Conservation (phyloP, 1,284 basidiomycete species). For the Xerocomus minutiporus region DNA sequence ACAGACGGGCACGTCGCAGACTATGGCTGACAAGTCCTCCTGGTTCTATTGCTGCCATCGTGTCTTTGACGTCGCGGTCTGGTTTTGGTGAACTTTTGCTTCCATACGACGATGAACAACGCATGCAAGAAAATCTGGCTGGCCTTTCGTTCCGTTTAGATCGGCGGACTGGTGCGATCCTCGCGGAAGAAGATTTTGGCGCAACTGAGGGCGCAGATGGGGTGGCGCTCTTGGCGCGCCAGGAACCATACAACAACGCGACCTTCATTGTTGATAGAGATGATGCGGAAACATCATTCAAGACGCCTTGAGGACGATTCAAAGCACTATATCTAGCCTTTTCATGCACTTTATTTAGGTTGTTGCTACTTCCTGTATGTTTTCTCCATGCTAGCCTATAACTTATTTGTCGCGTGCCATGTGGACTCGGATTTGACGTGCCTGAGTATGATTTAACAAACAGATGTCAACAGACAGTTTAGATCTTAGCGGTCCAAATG, state of each 20-base stretch:
- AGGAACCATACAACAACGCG: slow-evolving; percentile 4
- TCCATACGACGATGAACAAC: slow-evolving; percentile 50
- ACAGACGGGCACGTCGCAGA: slow-evolving; percentile 43
- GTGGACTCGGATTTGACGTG: background rate
- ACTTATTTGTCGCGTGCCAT: background rate
- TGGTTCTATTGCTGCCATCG: slow-evolving; percentile 54
- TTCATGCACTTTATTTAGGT: background rate
- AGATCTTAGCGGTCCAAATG: slow-evolving; percentile 7
- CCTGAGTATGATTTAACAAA: slow-evolving; percentile 14
- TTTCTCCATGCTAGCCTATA: background rate
- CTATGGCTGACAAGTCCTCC: slow-evolving; percentile 54
- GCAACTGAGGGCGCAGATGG: slow-evolving; percentile 10
- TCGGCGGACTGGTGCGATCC: slow-evolving; percentile 54
- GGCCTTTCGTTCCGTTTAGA: slow-evolving; percentile 57
- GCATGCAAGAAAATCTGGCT: slow-evolving; percentile 45
- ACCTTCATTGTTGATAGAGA: slow-evolving; percentile 8
- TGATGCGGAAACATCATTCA: background rate
- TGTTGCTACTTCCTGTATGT: background rate
- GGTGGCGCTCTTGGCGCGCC: slow-evolving; percentile 15
- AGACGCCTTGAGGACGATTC: background rate
- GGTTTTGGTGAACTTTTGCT: slow-evolving; percentile 59
- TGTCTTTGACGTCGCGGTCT: slow-evolving; percentile 54
- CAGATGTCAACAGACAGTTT: slow-evolving; percentile 22
- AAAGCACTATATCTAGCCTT: background rate
- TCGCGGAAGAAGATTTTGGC: slow-evolving; percentile 38